These are phyloP conservation scores for Ustilago bromivora DNA, from an alignment of 1,284 basidiomycete genomes.

Conservation along the genomic window DNA sequence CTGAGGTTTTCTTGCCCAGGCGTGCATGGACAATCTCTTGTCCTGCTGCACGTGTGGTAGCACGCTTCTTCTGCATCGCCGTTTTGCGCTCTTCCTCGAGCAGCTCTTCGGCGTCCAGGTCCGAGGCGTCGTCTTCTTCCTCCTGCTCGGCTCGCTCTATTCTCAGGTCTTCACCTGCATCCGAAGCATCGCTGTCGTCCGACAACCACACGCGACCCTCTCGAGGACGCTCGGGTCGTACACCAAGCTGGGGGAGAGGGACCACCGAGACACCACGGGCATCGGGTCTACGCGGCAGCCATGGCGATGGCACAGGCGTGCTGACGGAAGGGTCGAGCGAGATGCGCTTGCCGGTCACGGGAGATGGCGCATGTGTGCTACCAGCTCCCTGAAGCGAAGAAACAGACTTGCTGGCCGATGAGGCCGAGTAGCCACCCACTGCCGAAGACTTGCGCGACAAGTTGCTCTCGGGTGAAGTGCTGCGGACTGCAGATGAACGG, in stretches of 20 bases:
- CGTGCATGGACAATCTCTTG: slow-evolving; percentile 64
- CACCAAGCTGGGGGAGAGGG: slow-evolving; percentile 64
- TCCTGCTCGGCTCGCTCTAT: slow-evolving; percentile 52
- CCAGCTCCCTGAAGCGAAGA: slow-evolving; percentile 28
- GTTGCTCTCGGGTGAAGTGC: slow-evolving; percentile 36
- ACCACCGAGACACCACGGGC: slow-evolving; percentile 63
- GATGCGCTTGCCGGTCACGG: slow-evolving; percentile 33
- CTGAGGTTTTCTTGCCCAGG: slow-evolving; percentile 35
- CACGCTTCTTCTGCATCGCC: slow-evolving; percentile 63
- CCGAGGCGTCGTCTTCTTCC: slow-evolving; percentile 36
- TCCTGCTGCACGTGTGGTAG: slow-evolving; percentile 65
- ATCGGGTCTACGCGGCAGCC: slow-evolving; percentile 64
- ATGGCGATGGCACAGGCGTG: slow-evolving; percentile 59
- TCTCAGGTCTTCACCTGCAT: slow-evolving; percentile 21
- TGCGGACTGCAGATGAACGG: slow-evolving; percentile 11
- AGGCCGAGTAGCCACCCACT: slow-evolving; percentile 32
- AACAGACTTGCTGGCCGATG: slow-evolving; percentile 38
- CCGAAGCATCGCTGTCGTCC: slow-evolving; percentile 52
- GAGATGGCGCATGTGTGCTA: slow-evolving; percentile 24
- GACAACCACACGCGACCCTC: slow-evolving; percentile 64
- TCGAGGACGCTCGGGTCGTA: slow-evolving; percentile 61
- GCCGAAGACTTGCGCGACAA: slow-evolving; percentile 39
- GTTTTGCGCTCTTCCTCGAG: slow-evolving; percentile 60
- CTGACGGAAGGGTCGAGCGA: slow-evolving; percentile 54
- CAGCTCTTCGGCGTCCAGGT: slow-evolving; percentile 59